phyloP scores from a whole-genome alignment of 768 basidiomycete species.

The Panus rudis region DNA sequence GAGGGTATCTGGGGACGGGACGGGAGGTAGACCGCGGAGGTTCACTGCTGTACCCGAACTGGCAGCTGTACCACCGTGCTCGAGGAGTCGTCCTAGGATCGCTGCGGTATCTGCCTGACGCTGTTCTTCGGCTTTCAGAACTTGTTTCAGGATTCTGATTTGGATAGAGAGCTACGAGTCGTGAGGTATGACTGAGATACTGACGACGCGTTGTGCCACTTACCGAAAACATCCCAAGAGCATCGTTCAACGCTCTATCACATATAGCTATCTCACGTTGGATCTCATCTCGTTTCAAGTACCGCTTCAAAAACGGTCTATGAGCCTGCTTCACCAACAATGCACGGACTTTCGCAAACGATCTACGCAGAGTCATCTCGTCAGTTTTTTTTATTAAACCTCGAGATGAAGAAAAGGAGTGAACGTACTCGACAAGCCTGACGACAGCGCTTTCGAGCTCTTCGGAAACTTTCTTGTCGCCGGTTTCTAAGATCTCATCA shows the following conservation, averaged over 20 bases:
- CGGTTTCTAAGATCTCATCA: conserved; percentile 53
- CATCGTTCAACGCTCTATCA: conserved; percentile 46
- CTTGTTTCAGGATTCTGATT: conserved; percentile 46
- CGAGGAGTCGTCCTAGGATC: conserved; percentile 28
- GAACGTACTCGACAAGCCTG: conserved; percentile 44
- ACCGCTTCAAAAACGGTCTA: conserved; percentile 72
- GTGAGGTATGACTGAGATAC: neutral
- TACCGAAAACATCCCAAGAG: conserved; percentile 50
- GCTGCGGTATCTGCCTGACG: conserved; percentile 28
- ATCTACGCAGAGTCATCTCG: conserved; percentile 26
- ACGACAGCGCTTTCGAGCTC: conserved; percentile 46
- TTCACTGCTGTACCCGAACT: neutral
- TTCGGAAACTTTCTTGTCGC: conserved; percentile 27
- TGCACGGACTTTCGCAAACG: conserved; percentile 36
- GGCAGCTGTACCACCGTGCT: conserved; percentile 1
- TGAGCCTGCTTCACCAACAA: conserved; percentile 55
- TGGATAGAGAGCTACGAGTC: conserved; percentile 37
- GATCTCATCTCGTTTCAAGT: conserved; percentile 69
- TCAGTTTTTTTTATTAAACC: neutral
- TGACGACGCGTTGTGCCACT: conserved; percentile 10
- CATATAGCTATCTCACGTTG: conserved; percentile 43
- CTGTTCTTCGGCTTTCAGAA: conserved; percentile 34
- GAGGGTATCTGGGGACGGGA: neutral
- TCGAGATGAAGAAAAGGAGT: neutral
- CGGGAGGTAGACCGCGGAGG: neutral